Base-by-base conservation (phyloP, 2,329 filamentous ascomycete species). In the Sporothrix luriei region DNA sequence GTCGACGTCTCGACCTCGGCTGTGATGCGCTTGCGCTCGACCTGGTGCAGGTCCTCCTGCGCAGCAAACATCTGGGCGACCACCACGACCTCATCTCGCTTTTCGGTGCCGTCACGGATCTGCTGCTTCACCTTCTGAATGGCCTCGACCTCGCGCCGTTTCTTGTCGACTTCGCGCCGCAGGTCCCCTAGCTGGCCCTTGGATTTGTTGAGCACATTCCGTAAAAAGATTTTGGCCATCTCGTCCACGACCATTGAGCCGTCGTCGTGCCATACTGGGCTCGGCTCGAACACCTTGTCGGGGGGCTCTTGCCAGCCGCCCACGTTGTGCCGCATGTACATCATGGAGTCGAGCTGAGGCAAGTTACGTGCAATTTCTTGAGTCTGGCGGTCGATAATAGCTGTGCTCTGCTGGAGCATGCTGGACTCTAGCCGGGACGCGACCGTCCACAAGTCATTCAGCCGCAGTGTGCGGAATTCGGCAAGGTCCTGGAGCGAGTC, bases 221-320 rank as follows among this genome's bases (percentile, higher is more conserved):
- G 91, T 70, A 99, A 80, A 78, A 94, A 99, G 0, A 97, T 85
- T 79, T 95, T 97, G 71, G 94, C 93, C 4, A 87, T 83, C 61
- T 97, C 93, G 78, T 98, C 94, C 0, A 90, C 88, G 7, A 95
- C 86, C 87, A 99, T 97, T 26, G 85, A 81, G 70, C 91, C 91
- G 75, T 97, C 93, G 75, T 99, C 96, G 76, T 97, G 91, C 95
- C 96, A 99, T 38, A 99, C 91, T 0, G 95, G 94, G 77, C 94
- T 97, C 0, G 95, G 91, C 79, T 99, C 95, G 75, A 99, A 99
- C 13, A 82, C 83, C 79, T 95, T 91, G 79, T 97, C 91, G 0
- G 86, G 76, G 0, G 95, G 95, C 76, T 98, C 94, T 76, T 93
- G 89, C 85, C 92, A 97, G 66, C 86, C 82, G 29, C 87, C 87